Percentiles rank a stretch among this genome's conserved stretches.
These are phyloP conservation scores for Neonectria punicea DNA, from an alignment of 2,329 filamentous ascomycete species.

Conservation along the genomic window DNA sequence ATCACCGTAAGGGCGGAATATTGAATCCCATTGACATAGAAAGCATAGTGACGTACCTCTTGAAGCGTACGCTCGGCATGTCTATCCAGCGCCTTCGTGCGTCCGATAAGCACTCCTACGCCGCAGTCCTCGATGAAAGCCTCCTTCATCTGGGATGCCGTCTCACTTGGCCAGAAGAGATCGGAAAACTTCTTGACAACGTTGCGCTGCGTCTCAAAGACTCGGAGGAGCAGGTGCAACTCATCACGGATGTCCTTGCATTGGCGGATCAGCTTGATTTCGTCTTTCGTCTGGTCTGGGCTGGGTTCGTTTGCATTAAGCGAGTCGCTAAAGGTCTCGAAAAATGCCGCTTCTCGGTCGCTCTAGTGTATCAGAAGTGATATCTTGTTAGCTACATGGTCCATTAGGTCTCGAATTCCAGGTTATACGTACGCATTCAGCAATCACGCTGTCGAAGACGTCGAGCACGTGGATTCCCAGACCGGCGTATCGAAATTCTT, in stretches of 20 bases:
- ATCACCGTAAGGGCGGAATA: neutral
- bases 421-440: slow-evolving; percentile 9
- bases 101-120: slow-evolving; percentile 2
- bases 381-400: too few species aligned
- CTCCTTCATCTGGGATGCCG: neutral
- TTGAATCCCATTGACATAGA: neutral
- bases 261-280: slow-evolving; percentile 11
- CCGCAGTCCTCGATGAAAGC: slow-evolving; percentile 16
- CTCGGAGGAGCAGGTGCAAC: slow-evolving; percentile 15
- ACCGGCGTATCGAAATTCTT: slow-evolving; percentile 30
- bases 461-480: slow-evolving; percentile 29
- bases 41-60: slow-evolving; percentile 5
- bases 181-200: slow-evolving; percentile 23
- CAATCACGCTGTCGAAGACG: slow-evolving; percentile 26
- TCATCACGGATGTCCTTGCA: slow-evolving; percentile 31
- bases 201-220: slow-evolving; percentile 25
- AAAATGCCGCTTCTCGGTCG: slow-evolving; percentile 11
- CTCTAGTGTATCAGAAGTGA: too few species aligned
- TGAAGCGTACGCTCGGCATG: slow-evolving; percentile 10
- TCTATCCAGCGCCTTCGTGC: slow-evolving; percentile 5
- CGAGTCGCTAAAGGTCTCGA: slow-evolving; percentile 6
- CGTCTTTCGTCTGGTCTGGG: neutral
- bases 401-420: too few species aligned
- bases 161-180: slow-evolving; percentile 18
- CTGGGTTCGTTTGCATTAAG: neutral